Evolutionary conservation across 192 early-diverging fungal species (phyloP), one percentile per base, ranked within the genome.

Genomic region (Phycomyces blakesleeanus): DNA sequence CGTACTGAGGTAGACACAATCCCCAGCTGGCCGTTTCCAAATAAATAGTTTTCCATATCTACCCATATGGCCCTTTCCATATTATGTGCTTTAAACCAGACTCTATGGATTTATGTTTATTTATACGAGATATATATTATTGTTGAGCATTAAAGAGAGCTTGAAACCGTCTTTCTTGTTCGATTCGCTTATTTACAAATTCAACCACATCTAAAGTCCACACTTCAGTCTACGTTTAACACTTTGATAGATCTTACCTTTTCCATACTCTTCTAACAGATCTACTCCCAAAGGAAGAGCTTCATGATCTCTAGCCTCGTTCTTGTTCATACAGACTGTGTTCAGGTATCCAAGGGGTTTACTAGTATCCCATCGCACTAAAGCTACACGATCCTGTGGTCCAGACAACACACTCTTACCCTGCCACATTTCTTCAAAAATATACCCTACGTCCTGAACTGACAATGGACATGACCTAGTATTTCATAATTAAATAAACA

Each of bases 341-440:
- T 98, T 98, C 53, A 81, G 73, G 14, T 87, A 76, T 5, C 74
- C 63, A 56, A 86, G 76, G 11, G 89, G 91, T 54, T 82, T 67
- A 11, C 73, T 57, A 6, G 73, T 72, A 55, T 91, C 78, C 96
- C 96, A 98, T 49, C 92, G 78, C 2, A 77, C 79, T 16, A 98
- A 71, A 0, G 87, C 77, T 5, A 55, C 24, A 66, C 88, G 89
- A 44, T 93, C 90, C 21, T 75, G 85, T 7, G 83, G 63, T 16
- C 87, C 83, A 5, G 92, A 91, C 2, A 96, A 47, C 1, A 81
- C 92, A 62, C 88, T 90, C 57, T 85, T 82, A 12, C 90, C 89
- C 7, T 83, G 75, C 84, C 90, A 97, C 27, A 94, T 85, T 69
- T 98, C 95, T 55, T 98, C 93, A 44, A 93, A 78, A 25, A 93